Base-by-base conservation (phyloP, 1,139 yeast genomes). In the Sugiyamaella pinicola region DNA sequence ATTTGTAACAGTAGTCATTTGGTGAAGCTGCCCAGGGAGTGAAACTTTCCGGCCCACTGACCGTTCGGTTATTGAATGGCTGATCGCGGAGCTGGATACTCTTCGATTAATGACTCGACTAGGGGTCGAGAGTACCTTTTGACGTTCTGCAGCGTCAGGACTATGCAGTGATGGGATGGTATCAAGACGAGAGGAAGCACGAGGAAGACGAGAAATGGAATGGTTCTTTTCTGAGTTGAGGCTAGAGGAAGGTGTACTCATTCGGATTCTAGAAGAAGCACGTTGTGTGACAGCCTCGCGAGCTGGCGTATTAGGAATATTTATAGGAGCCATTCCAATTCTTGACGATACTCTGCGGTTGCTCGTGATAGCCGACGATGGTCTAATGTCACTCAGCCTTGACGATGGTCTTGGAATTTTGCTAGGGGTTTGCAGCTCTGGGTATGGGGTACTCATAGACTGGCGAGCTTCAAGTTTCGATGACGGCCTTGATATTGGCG, bases 341-440 rank as follows among this genome's bases (percentile, higher is more conserved):
- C 45, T 41, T 17, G 47, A 41, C 12, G 52, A 49, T 12, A 34
- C 18, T 42, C 52, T 19, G 7, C 41, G 26, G n/a, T 29, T 38
- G 18, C 18, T 8, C 17, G 15, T n/a, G 17, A 12, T 12, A 15
- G 50, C 26, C 15, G 22, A 15, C 13, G 31, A 29, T 19, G 47
- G 47, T 1, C 48, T 43, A 2, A 43, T 24, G 24, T 44, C 53
- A 37, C 53, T 45, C 26, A 33, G 15, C 15, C 53, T 21, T 5
- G 55, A 48, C 10, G 53, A 37, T 10, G 55, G 55, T 29, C 54
- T 34, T 13, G 57, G 57, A n/a, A 54, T 52, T 19, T 41, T 52
- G 49, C 57, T 54, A 8, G 54, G 54, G 1, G 55, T 52, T 19
- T 51, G 51, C 15, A 28, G 42, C n/a, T 52, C 55, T 17, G 34